These are phyloP conservation scores for Gryganskiella cystojenkinii DNA, from an alignment of 192 early-diverging fungal genomes.

Conservation along the genomic window DNA sequence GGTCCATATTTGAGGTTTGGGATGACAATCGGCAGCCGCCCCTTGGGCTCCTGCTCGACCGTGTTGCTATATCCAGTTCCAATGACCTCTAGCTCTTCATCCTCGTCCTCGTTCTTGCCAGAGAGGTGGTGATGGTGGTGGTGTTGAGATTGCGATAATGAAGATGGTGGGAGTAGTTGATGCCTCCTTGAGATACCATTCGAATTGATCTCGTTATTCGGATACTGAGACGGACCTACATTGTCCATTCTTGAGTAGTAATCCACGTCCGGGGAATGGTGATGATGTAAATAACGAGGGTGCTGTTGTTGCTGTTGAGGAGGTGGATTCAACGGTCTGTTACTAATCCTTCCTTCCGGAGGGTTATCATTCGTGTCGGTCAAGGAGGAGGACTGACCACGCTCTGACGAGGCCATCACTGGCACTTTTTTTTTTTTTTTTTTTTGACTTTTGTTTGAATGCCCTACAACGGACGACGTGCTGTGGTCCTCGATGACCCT, in stretches of 20 bases:
- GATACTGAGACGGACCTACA: no score
- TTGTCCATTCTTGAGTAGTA: no score
- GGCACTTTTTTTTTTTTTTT: no score
- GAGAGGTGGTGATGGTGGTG: not conserved
- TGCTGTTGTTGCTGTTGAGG: not conserved
- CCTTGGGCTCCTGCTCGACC: not conserved
- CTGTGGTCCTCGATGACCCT: no score
- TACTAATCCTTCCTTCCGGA: not conserved
- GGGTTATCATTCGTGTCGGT: conserved; percentile 8
- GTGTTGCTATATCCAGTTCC: conserved; percentile 21
- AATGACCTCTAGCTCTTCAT: conserved; percentile 39
- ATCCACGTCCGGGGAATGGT: not conserved
- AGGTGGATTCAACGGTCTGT: not conserved
- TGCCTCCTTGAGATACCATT: not conserved
- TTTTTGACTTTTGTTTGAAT: no score
- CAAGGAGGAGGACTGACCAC: no score
- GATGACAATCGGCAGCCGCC: conserved; percentile 6
- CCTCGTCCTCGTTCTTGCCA: conserved; percentile 22
- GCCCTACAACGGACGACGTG: no score
- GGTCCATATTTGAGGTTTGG: conserved; percentile 36
- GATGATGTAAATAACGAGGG: not conserved
- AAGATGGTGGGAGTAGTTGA: no score
- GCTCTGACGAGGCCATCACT: no score
- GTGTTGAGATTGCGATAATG: no score
- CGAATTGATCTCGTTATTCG: conserved; percentile 10